phyloP scores from a whole-genome alignment of 2,329 filamentous ascomycete species.

The Arthrobotrys megalospora region DNA sequence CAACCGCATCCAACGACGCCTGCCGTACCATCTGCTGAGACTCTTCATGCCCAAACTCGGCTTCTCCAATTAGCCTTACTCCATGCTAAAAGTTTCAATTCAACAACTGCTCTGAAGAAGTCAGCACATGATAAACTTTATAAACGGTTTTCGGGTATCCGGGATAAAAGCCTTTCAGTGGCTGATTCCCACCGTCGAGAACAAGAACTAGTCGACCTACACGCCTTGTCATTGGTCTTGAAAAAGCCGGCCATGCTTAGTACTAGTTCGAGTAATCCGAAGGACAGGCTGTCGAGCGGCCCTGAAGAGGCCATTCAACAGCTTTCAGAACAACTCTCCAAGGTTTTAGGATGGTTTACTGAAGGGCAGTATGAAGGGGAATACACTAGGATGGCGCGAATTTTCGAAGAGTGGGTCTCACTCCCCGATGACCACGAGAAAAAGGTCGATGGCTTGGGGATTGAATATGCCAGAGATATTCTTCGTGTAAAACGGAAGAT shows the following conservation, averaged over 20 bases:
- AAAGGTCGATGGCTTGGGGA: conserved; percentile 48
- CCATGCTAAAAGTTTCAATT: conserved; percentile 48
- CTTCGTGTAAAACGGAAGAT: conserved; percentile 51
- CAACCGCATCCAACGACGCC: conserved; percentile 8
- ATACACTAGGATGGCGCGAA: conserved; percentile 48
- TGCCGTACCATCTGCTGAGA: conserved; percentile 32
- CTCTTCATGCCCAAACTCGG: conserved; percentile 44
- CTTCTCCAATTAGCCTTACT: conserved; percentile 55
- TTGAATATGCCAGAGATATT: conserved; percentile 40
- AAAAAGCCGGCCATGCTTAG: conserved; percentile 24
- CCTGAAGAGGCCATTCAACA: conserved; percentile 58
- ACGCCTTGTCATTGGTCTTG: conserved; percentile 48
- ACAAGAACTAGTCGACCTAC: conserved; percentile 49
- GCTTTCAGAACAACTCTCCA: conserved; percentile 55
- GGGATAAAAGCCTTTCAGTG: conserved; percentile 33
- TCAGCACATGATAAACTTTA: conserved; percentile 43
- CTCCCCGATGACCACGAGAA: conserved; percentile 46
- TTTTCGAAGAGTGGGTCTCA: conserved; percentile 51
- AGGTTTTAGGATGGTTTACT: conserved; percentile 54
- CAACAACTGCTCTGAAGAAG: conserved; percentile 36
- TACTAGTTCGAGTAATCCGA: conserved; percentile 20
- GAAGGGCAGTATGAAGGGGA: conserved; percentile 55
- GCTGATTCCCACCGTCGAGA: conserved; percentile 37
- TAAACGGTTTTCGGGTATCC: conserved; percentile 39
- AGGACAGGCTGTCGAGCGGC: conserved; percentile 37